A percentile compares a stretch with the other conserved stretches of the same genome.
phyloP scores from a whole-genome alignment of 2,329 filamentous ascomycete species.

The Clarireedia monteithiana region DNA sequence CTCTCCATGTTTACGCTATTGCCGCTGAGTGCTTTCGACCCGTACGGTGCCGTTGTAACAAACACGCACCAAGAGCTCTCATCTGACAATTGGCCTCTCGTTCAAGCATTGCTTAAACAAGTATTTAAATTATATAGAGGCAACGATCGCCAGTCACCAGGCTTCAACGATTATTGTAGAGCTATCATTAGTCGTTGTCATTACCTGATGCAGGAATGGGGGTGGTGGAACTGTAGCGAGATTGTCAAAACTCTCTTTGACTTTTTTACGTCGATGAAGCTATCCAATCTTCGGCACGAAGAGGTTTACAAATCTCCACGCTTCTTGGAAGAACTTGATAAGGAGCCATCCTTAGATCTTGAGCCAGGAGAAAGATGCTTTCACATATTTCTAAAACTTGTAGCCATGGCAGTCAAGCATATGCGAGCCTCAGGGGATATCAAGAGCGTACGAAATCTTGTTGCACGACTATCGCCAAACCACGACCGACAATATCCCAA shows the following conservation, averaged over 20 bases:
- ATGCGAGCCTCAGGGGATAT: slow-evolving; percentile 39
- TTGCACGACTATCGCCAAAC: slow-evolving; percentile 56
- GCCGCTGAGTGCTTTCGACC: slow-evolving; percentile 53
- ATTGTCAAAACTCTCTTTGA: slow-evolving; percentile 58
- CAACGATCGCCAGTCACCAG: slow-evolving; percentile 47
- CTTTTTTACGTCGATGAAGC: slow-evolving; percentile 56
- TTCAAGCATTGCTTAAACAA: slow-evolving; percentile 47
- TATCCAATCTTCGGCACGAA: slow-evolving; percentile 57
- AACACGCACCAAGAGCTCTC: slow-evolving; percentile 32
- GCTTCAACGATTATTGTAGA: slow-evolving; percentile 59
- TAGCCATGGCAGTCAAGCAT: slow-evolving; percentile 48
- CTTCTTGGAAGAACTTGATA: slow-evolving; percentile 50
- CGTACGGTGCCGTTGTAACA: slow-evolving; percentile 40
- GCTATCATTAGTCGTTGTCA: slow-evolving; percentile 53
- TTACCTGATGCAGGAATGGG: slow-evolving; percentile 56
- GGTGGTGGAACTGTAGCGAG: slow-evolving; percentile 48
- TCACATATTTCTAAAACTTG: slow-evolving; percentile 58
- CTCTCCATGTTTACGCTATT: slow-evolving; percentile 50
- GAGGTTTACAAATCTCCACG: slow-evolving; percentile 52
- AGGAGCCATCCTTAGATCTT: slow-evolving; percentile 37
- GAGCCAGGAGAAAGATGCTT: slow-evolving; percentile 54
- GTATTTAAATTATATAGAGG: slow-evolving; percentile 51
- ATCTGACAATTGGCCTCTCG: slow-evolving; percentile 53
- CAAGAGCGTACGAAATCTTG: slow-evolving; percentile 54
- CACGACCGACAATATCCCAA: slow-evolving; percentile 58